These are phyloP conservation scores for Coemansia sp. DNA, from an alignment of 192 early-diverging fungal genomes.

Conservation along the genomic window DNA sequence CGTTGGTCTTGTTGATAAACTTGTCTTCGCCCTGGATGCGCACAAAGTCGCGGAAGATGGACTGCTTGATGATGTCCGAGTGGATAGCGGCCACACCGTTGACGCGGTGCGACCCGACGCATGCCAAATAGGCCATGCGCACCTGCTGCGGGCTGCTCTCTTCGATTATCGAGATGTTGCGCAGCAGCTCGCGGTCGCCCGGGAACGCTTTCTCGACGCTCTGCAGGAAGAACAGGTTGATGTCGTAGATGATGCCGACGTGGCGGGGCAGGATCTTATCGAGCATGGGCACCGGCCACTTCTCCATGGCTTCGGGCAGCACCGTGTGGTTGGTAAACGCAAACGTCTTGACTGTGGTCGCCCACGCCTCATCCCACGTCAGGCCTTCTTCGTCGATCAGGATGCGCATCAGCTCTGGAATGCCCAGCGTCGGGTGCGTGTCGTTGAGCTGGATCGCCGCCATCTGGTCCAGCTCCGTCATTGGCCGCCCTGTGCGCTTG, in stretches of 20 bases:
- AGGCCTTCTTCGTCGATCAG: conserved; percentile 90
- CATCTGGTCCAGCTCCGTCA: conserved; percentile 87
- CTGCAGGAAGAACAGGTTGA: conserved; percentile 98
- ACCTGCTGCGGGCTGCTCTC: conserved; percentile 90
- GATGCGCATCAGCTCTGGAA: conserved; percentile 91
- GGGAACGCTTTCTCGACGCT: conserved; percentile 84
- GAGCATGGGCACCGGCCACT: conserved; percentile 95
- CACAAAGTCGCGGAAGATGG: conserved; percentile 91
- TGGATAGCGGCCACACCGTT: conserved; percentile 94
- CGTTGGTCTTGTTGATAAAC: conserved; percentile 98
- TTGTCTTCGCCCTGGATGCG: conserved; percentile 80
- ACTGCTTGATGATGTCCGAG: conserved; percentile 76
- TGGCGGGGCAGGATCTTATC: conserved; percentile 91
- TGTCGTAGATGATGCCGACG: conserved; percentile 98
- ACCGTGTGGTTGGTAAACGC: conserved; percentile 99
- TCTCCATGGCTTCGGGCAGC: conserved; percentile 96
- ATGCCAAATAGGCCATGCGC: conserved; percentile 96
- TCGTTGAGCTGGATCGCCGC: conserved; percentile 98
- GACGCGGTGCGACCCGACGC: conserved; percentile 90
- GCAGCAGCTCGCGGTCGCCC: conserved; percentile 80
- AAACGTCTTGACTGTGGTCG: conserved; percentile 83
- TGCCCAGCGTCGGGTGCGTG: conserved; percentile 94
- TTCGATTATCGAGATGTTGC: conserved; percentile 92
- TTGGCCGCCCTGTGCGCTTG: conserved; percentile 80
- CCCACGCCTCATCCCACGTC: conserved; percentile 94